Percentiles rank a stretch among this genome's conserved stretches.
phyloP scores from a whole-genome alignment of 2,329 filamentous ascomycete genomes.

The Pestalotiopsis sp. region DNA sequence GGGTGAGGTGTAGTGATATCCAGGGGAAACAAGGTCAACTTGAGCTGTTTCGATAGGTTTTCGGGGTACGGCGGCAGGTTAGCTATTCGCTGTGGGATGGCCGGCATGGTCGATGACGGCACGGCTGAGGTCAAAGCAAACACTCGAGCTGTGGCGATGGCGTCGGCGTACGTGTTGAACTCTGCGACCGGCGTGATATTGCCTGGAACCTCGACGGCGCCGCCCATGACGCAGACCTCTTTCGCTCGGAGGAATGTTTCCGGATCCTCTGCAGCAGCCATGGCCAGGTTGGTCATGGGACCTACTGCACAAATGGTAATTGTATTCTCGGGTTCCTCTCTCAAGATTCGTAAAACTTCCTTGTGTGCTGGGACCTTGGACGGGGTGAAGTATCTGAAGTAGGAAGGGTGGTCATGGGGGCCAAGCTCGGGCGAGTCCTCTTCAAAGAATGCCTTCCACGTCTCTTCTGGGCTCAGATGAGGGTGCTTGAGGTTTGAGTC shows the following conservation, averaged over 20 bases:
- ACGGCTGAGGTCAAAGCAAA: conserved; percentile 73
- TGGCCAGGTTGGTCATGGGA: conserved; percentile 88
- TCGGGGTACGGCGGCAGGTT: neutral
- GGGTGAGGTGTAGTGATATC: neutral
- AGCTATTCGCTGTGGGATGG: neutral
- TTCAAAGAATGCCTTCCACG: neutral
- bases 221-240: conserved; percentile 95
- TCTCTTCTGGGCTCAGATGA: neutral
- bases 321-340: conserved; percentile 79
- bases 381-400: conserved; percentile 70
- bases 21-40: neutral
- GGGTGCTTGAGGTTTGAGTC: neutral
- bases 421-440: conserved; percentile 55
- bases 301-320: conserved; percentile 88
- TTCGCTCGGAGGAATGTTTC: conserved; percentile 87
- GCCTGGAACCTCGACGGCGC: conserved; percentile 76
- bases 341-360: conserved; percentile 86
- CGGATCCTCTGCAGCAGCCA: conserved; percentile 85
- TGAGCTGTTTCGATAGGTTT: neutral
- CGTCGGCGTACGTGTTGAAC: conserved; percentile 94
- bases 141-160: conserved; percentile 74
- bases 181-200: conserved; percentile 87
- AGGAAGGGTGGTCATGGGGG: conserved; percentile 71
- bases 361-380: conserved; percentile 77
- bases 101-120: neutral